These are phyloP conservation scores for Plasmodium inui DNA, from an alignment of 169 alveolate species.

Conservation along the genomic window DNA sequence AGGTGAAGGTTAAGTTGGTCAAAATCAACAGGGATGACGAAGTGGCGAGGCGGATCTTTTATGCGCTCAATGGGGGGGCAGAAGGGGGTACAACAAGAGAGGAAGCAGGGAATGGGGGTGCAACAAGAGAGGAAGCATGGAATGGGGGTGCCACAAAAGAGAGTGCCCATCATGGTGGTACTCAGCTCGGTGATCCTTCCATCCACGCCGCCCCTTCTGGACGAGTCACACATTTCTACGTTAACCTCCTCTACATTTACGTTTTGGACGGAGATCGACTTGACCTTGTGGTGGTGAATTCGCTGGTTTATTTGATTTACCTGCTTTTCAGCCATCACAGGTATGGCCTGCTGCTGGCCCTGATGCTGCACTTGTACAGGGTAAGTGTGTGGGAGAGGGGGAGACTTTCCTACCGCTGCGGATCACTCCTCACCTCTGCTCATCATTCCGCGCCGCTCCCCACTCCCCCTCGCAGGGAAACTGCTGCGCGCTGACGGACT, in stretches of 20 bases:
- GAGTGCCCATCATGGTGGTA: not conserved
- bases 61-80: not conserved
- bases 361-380: slow-evolving; percentile 29
- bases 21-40: slow-evolving; percentile 33
- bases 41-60: slow-evolving; percentile 9
- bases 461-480: slow-evolving; percentile 21
- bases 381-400: not conserved
- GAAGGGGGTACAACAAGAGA: not conserved
- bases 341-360: slow-evolving; percentile 22
- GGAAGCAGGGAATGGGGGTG: not conserved
- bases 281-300: slow-evolving; percentile 41
- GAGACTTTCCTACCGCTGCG: not conserved
- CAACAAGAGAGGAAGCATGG: not conserved
- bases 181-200: not conserved
- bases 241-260: slow-evolving; percentile 26
- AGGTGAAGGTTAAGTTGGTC: slow-evolving; percentile 1
- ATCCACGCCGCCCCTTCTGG: too few species aligned
- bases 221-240: too few species aligned
- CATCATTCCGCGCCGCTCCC: too few species aligned
- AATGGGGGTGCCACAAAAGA: not conserved
- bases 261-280: slow-evolving; percentile 5
- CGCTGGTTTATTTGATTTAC: slow-evolving; percentile 29
- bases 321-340: slow-evolving; percentile 22
- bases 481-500: slow-evolving; percentile 15
- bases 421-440: not conserved